Conservation (phyloP, 176 grass and related monocot species). For the Oryza officinalis region DNA sequence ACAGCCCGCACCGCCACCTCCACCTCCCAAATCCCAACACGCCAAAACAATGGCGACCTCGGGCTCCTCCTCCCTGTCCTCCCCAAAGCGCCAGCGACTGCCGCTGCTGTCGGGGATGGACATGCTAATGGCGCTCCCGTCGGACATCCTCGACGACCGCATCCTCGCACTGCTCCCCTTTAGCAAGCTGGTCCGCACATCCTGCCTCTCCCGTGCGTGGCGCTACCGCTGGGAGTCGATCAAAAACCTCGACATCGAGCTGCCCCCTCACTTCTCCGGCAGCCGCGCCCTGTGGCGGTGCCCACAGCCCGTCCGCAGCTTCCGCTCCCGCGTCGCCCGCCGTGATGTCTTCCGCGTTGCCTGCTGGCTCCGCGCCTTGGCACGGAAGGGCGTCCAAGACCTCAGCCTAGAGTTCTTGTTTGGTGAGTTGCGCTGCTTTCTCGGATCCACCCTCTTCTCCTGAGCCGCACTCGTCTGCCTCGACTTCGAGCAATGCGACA, state of each 20-base stretch:
- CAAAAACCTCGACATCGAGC: neutral
- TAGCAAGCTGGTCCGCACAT: neutral
- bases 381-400: neutral
- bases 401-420: neutral
- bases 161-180: neutral
- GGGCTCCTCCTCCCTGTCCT: too few species aligned
- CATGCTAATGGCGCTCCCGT: neutral
- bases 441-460: neutral
- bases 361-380: neutral
- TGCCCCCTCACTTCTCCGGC: neutral
- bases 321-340: neutral
- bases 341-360: neutral
- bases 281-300: neutral
- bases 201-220: neutral
- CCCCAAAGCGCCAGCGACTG: too few species aligned
- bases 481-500: neutral
- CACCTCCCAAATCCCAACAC: too few species aligned
- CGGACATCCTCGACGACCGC: neutral
- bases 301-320: neutral
- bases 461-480: neutral
- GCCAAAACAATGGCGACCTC: too few species aligned
- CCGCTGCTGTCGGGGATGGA: neutral
- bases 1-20: too few species aligned
- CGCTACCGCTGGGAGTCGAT: slow-evolving; percentile 10
- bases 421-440: neutral